Percentiles rank a stretch among this genome's conserved stretches.
Evolutionary conservation across 768 basidiomycete species (phyloP).

Genomic region (Boletus tomentosulus): DNA sequence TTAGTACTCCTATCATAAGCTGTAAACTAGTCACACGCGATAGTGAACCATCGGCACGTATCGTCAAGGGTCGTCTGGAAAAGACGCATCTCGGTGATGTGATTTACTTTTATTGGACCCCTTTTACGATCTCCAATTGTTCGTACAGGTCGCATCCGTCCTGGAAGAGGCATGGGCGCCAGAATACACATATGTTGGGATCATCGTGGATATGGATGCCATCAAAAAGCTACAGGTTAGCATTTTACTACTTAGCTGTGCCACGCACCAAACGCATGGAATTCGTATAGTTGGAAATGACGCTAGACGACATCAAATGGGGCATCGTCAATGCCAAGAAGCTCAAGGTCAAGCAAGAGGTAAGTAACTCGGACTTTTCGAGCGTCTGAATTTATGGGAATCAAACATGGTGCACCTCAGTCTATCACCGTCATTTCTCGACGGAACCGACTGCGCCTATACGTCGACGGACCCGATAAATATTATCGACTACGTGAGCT

Average conservation of each 20-base stretch:
- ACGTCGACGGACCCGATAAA: constrained; percentile 73
- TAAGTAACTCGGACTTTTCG: constrained; percentile 21
- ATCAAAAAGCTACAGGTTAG: constrained; percentile 82
- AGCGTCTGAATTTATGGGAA: not conserved
- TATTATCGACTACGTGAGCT: constrained; percentile 82
- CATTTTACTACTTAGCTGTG: not conserved
- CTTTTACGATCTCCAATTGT: not conserved
- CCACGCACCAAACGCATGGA: not conserved
- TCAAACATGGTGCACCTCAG: constrained; percentile 34
- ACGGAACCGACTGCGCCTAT: constrained; percentile 72
- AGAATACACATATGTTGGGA: constrained; percentile 87
- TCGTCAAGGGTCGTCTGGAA: constrained; percentile 94
- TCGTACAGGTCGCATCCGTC: constrained; percentile 74
- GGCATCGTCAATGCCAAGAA: constrained; percentile 84
- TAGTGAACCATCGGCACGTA: constrained; percentile 92
- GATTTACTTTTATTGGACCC: constrained; percentile 19
- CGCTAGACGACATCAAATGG: constrained; percentile 89
- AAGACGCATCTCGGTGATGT: constrained; percentile 95
- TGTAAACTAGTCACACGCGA: constrained; percentile 83
- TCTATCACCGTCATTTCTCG: constrained; percentile 73
- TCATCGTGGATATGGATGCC: constrained; percentile 86
- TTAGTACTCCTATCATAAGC: constrained; percentile 98
- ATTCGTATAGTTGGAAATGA: constrained; percentile 72
- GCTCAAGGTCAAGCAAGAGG: constrained; percentile 89
- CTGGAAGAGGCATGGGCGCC: constrained; percentile 96